Evolutionary conservation across 129 eudicot species (phyloP), one percentile per base, ranked within the genome.

Genomic region (Rutidosis leptorrhynchoides): DNA sequence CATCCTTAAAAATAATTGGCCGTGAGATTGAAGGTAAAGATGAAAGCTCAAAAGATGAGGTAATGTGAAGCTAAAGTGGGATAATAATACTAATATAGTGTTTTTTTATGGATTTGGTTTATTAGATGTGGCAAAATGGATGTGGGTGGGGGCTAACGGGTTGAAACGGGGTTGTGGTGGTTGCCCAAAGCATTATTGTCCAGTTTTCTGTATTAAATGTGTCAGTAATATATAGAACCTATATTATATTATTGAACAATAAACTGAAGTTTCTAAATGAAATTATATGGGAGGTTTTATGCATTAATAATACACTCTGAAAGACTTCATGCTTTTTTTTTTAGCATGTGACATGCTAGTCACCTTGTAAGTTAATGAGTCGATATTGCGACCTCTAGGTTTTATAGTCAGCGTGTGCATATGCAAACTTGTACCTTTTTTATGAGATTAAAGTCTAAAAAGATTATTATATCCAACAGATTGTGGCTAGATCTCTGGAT

Each of bases 401-500:
- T 62, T 14, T 20, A 16, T 37, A 20, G 19, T 33, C 27, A 21
- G 55, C 54, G 19, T 24, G 68, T 12, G 33, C 23, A 62, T 62
- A 26, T 58, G 33, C 63, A 26, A 27, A 25, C 48, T 30, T 59
- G 33, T 51, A 6, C 27, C 27, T 20, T 60, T 16, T 68, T 23
- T 11, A 30, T 48, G 45, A 43, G 68, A 53, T 46, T 75, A 12
- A 1, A 53, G 43, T 58, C 32, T 58, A 40, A 62, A 37, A 33
- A 73, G 15, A 1, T 54, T n/a, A 62, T 54, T 57, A 30, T 46
- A 7, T 82, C 27, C 22, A 40, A 25, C 82, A 93, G 99, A 67
- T 75, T 52, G 81, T 93, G 77, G 85, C 78, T 14, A 79, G 86
- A 80, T 79, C 83, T 57, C 96, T 93, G 9, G 92, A 84, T 69